phyloP scores from a whole-genome alignment of 2,329 filamentous ascomycete species.

The Keithomyces neogunnii region DNA sequence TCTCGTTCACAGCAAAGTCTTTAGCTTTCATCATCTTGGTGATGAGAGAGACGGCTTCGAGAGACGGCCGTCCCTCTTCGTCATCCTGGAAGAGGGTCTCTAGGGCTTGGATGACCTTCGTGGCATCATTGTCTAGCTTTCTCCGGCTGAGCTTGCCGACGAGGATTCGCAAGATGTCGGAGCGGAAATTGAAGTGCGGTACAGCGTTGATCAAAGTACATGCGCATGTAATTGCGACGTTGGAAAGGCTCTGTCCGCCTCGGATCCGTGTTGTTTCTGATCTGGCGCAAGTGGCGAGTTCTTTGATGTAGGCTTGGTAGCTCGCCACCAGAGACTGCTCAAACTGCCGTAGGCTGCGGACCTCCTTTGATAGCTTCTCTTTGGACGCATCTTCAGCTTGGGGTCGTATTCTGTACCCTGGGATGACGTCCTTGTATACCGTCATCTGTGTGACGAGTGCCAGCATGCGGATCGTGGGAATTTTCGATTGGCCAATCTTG shows the following conservation, averaged over 20 bases:
- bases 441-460: conserved; percentile 79
- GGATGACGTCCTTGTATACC: conserved; percentile 92
- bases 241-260: conserved; percentile 48
- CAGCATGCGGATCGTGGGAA: conserved; percentile 74
- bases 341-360: conserved; percentile 71
- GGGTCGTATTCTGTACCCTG: conserved; percentile 88
- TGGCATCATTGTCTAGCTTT: conserved; percentile 64
- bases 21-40: conserved; percentile 93
- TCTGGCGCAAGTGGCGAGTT: conserved; percentile 61
- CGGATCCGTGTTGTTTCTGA: conserved; percentile 31
- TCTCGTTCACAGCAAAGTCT: conserved; percentile 76
- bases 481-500: conserved; percentile 60
- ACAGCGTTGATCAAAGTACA: conserved; percentile 74
- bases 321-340: conserved; percentile 80
- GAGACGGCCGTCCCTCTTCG: conserved; percentile 78
- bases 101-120: conserved; percentile 68
- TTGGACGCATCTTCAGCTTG: conserved; percentile 64
- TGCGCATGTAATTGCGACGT: conserved; percentile 75
- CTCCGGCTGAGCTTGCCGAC: conserved; percentile 73
- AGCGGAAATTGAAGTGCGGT: conserved; percentile 95
- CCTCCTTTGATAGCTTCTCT: conserved; percentile 85
- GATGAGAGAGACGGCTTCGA: conserved; percentile 77
- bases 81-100: conserved; percentile 79
- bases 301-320: conserved; percentile 78
- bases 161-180: conserved; percentile 78